Evolutionary conservation across 2,329 filamentous ascomycete species (phyloP).

Genomic region (Beauveria sp.): DNA sequence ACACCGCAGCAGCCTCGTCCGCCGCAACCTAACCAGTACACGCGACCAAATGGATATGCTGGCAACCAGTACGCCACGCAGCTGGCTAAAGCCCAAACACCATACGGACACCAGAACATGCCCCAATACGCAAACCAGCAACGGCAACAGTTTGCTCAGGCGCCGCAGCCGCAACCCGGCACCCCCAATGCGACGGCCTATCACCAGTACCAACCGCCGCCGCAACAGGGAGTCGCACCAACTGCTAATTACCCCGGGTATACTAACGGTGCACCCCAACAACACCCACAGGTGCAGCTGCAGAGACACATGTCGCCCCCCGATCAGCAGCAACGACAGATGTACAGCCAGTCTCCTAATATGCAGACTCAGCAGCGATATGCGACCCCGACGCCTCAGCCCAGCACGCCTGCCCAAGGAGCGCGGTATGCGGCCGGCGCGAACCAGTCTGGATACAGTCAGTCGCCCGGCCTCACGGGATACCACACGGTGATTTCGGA

Average conservation of each 20-base stretch:
- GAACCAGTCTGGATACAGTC: constrained; percentile 15
- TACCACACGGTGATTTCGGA: constrained; percentile 44
- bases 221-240: constrained; percentile 26
- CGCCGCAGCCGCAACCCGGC: constrained; percentile 29
- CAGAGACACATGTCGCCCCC: constrained; percentile 39
- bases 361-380: constrained; percentile 28
- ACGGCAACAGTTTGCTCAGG: constrained; percentile 36
- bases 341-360: constrained; percentile 33
- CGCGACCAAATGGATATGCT: constrained; percentile 39
- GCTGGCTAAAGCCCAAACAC: constrained; percentile 43
- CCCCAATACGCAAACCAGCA: constrained; percentile 40
- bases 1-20: constrained; percentile 25
- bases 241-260: constrained; percentile 31
- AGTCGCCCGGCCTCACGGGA: constrained; percentile 33
- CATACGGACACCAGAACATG: constrained; percentile 45
- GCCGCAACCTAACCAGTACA: constrained; percentile 40
- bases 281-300: constrained; percentile 22
- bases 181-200: constrained; percentile 28
- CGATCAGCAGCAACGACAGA: constrained; percentile 23
- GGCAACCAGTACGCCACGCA: constrained; percentile 40
- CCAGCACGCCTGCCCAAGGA: neutral
- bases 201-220: constrained; percentile 31
- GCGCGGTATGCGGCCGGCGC: neutral
- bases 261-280: constrained; percentile 30
- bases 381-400: constrained; percentile 21